Base-by-base conservation (phyloP, 1,139 yeast species). In the Meyerozyma sp. region DNA sequence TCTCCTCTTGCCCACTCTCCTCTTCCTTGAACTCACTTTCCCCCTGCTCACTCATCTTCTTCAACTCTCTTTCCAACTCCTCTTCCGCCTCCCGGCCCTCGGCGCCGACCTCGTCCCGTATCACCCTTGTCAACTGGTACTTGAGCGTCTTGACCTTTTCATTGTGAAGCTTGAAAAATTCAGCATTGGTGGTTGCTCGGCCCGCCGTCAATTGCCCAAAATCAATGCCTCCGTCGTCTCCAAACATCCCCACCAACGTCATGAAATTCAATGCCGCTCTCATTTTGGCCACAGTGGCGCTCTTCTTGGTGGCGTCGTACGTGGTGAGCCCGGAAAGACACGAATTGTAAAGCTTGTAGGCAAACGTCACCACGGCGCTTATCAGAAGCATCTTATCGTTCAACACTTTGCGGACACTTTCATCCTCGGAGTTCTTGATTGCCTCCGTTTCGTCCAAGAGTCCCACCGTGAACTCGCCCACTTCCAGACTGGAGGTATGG, bases 371-470 rank as follows among this genome's bases (percentile, higher is more conserved):
- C 3, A 85, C 81, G 36, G 82, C 74, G 10, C 78, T 76, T 44
- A 77, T 65, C 4, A 89, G 78, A 13, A 79, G 65, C 13, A 73
- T 75, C 49, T 78, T 79, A 51, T 84, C 87, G 28, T 62, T 65
- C 40, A 87, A 66, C 5, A 84, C 73, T 20, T 67, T 70, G 16
- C 48, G 52, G 16, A 69, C 48, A 1, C 56, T 50, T 44, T 66
- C 72, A 28, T 73, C 75, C 4, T 65, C 68, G 32, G 55, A 45
- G 7, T 57, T 61, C 55, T 80, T 82, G 39, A 67, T 55, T 2
- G 57, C 45, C 55, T 88, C 96, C 29, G 89, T 77, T 4, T 77
- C 77, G 56, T 82, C 91, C 46, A 88, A 65, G 44, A 88, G 64
- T 5, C 57, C 54, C 41, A 82, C 68, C 0, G 89, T 84, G 56